Evolutionary conservation across 176 grass and related monocot species (phyloP), one percentile per base, ranked within the genome.

Genomic region (Lolium perenne): DNA sequence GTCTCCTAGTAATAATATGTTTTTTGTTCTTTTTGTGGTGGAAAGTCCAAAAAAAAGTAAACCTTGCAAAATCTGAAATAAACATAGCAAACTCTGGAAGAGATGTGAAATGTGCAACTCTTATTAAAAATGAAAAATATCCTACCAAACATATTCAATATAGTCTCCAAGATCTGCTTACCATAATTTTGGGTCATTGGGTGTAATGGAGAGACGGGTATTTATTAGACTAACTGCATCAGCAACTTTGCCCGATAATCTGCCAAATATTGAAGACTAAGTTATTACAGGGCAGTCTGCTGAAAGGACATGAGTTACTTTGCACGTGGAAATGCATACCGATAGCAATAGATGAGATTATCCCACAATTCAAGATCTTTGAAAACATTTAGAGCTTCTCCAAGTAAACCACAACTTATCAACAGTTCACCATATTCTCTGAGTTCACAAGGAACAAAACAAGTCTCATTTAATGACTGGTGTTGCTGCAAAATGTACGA

Each of bases 361-460:
- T 98, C 96, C 96, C 96, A 98, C 79, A 98, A 91, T 93, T 98
- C 93, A 49, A 95, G 93, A 86, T 98, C 93, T 85, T 92, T 91
- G 61, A 95, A 95, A 77, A 98, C 78, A 71, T 91, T 82, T 25
- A 98, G 77, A 13, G 96, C 93, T 89, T 95, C 91, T 74, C 96
- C 92, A 87, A 95, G 81, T 86, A 98, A 54, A 74, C 96, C 93
- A 95, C 96, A 98, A 80, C 93, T 95, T 51, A 98, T 91, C 80
- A 98, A 82, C 61, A 98, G 89, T 70, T 98, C 96, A 16, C 96
- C 86, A 50, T 95, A 94, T 92, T 98, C 93, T 86, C 93, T 95
- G 88, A 76, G 54, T 79, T 66, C 6, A 81, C 25, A 75, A 55
- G 56, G 6, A 90, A 54, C 20, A 83, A 82, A 86, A 73, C 38